Conservation (phyloP, 768 basidiomycete species). For the Hericium erinaceus region DNA sequence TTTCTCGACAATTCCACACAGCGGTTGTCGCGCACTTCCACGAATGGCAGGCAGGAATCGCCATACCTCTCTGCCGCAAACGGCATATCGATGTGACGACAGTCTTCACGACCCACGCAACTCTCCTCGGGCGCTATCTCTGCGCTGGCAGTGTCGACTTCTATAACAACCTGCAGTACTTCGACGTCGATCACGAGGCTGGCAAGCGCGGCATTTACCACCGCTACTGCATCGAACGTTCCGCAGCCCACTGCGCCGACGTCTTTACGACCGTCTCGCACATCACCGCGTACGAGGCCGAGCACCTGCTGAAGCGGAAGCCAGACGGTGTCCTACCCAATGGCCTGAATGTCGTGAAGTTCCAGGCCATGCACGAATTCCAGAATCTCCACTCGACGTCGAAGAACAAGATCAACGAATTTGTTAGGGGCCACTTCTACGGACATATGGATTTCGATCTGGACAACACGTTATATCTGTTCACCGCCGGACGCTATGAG, state of each 20-base stretch:
- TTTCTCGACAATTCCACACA: conserved; percentile 66
- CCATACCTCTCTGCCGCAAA: conserved; percentile 91
- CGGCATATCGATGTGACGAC: conserved; percentile 97
- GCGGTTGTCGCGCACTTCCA: conserved; percentile 98
- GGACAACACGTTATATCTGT: conserved; percentile 88
- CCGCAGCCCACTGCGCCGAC: conserved; percentile 89
- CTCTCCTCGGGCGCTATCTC: conserved; percentile 94
- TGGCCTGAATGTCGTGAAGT: conserved; percentile 97
- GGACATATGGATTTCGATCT: conserved; percentile 96
- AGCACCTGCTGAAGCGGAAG: conserved; percentile 95
- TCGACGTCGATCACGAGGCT: conserved; percentile 98
- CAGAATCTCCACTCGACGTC: conserved; percentile 88
- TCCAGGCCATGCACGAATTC: conserved; percentile 99
- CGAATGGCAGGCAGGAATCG: conserved; percentile 98
- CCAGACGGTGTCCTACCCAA: conserved; percentile 96
- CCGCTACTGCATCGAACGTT: conserved; percentile 94
- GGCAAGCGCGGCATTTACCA: conserved; percentile 99
- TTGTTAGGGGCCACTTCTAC: conserved; percentile 96
- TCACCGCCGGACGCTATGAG: conserved; percentile 98
- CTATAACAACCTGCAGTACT: conserved; percentile 99
- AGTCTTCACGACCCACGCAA: conserved; percentile 97
- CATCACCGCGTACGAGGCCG: conserved; percentile 95
- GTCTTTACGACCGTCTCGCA: conserved; percentile 98
- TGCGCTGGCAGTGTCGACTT: conserved; percentile 98
- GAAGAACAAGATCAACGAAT: conserved; percentile 99